phyloP scores from a whole-genome alignment of 148 eudicot species.

The Rhododendron kiyosumense region DNA sequence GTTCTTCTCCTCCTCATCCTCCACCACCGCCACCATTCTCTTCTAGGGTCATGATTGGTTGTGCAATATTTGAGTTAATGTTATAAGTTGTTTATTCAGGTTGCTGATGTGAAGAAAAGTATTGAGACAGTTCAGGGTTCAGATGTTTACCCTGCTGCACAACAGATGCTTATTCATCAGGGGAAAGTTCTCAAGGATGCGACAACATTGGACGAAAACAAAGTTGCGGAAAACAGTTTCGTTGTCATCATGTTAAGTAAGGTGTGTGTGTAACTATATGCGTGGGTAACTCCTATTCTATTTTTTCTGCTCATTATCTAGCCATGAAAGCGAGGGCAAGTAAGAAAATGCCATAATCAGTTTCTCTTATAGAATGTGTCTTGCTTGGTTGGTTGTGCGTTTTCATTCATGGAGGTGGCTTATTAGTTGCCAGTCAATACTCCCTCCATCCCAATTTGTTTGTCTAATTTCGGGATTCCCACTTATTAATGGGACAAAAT shows the following conservation, averaged over 20 bases:
- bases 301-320: neutral
- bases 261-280: constrained; percentile 30
- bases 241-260: constrained; percentile 65
- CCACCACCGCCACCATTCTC: neutral
- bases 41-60: neutral
- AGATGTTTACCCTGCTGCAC: constrained; percentile 51
- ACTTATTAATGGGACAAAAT: too few species aligned
- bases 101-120: constrained; percentile 58
- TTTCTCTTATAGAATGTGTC: neutral
- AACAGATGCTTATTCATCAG: constrained; percentile 63
- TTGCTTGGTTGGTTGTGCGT: neutral
- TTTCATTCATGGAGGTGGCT: neutral
- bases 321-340: neutral
- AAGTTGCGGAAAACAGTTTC: constrained; percentile 64
- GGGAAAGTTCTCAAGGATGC: constrained; percentile 72
- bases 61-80: neutral
- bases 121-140: constrained; percentile 57
- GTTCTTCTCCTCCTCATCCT: neutral
- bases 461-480: too few species aligned
- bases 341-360: neutral
- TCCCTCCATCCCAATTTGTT: too few species aligned
- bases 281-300: neutral
- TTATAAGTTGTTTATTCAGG: constrained; percentile 40
- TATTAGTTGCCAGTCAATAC: neutral
- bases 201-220: constrained; percentile 63